phyloP scores from a whole-genome alignment of 306 rosid genomes.

The Dalbergia oliveri region DNA sequence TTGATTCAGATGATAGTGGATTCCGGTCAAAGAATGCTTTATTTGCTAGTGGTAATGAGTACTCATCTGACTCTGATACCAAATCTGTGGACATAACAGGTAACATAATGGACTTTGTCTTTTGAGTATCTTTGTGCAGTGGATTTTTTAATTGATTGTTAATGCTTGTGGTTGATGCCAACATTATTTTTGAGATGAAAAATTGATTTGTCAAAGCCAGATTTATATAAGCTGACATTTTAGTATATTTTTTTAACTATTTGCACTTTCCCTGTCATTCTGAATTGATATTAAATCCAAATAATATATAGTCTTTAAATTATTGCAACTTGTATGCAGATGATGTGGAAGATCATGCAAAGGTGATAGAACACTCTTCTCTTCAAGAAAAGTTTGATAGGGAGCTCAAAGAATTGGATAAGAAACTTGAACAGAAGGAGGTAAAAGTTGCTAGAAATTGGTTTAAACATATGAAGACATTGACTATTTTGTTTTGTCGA shows the following conservation, averaged over 20 bases:
- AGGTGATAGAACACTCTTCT: conserved; percentile 93
- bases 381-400: conserved; percentile 84
- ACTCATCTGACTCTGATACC: conserved; percentile 69
- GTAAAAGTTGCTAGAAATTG: conserved; percentile 46
- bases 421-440: conserved; percentile 95
- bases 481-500: conserved; percentile 1
- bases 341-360: conserved; percentile 72
- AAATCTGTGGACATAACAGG: conserved; percentile 76
- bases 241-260: not conserved
- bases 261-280: conserved; percentile 3
- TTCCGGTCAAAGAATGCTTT: conserved; percentile 60
- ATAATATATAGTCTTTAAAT: not conserved
- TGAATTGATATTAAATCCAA: not conserved
- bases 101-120: conserved; percentile 38
- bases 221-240: not conserved
- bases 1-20: conserved; percentile 69
- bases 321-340: conserved; percentile 54
- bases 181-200: conserved; percentile 2
- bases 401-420: conserved; percentile 94
- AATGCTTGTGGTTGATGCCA: conserved; percentile 2
- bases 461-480: conserved; percentile 17
- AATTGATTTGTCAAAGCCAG: conserved; percentile 33
- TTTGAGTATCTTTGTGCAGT: not conserved
- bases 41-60: conserved; percentile 68
- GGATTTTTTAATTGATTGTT: conserved; percentile 20